Evolutionary conservation across 2,329 filamentous ascomycete genomes (phyloP).

Genomic region (Epicoccum nigrum): DNA sequence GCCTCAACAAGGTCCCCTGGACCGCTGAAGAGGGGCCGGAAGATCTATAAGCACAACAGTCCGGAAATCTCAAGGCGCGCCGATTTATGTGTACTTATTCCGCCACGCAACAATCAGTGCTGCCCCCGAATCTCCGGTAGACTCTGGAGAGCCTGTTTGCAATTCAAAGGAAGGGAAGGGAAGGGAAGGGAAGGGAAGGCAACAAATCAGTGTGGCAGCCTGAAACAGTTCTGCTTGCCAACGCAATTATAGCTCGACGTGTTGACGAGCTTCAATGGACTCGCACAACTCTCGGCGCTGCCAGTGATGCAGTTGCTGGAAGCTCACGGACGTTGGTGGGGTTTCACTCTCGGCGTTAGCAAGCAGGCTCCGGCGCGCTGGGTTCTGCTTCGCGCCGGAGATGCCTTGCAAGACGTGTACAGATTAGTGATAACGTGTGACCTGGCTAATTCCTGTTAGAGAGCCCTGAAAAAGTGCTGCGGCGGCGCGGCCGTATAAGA

Average conservation of each 20-base stretch:
- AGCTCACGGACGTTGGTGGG: slow-evolving; percentile 31
- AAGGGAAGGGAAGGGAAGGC: too few relatives aligned
- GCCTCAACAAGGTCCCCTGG: slow-evolving; percentile 30
- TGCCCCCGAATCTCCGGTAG: too few relatives aligned
- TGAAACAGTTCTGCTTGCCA: slow-evolving; percentile 23
- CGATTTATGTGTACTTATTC: slow-evolving; percentile 24
- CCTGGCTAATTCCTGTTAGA: slow-evolving; percentile 29
- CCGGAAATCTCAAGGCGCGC: slow-evolving; percentile 20
- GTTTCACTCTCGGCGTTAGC: slow-evolving; percentile 37
- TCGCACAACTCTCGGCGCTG: slow-evolving; percentile 12
- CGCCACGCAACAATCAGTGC: slow-evolving; percentile 23
- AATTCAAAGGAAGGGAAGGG: slow-evolving; percentile 4
- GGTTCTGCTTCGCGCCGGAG: slow-evolving; percentile 36
- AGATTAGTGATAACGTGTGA: slow-evolving; percentile 45
- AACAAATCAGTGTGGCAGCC: slow-evolving; percentile 20
- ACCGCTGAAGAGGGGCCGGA: slow-evolving; percentile 27
- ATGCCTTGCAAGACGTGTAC: slow-evolving; percentile 39
- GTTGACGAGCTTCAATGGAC: slow-evolving; percentile 2
- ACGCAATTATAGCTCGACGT: slow-evolving; percentile 4
- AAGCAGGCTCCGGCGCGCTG: slow-evolving; percentile 35
- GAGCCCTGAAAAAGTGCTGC: slow-evolving; percentile 24
- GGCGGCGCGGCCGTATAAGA: slow-evolving; percentile 23
- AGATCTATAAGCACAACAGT: slow-evolving; percentile 18
- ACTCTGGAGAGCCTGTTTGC: slow-evolving; percentile 26
- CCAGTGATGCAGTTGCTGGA: slow-evolving; percentile 21